phyloP scores from a whole-genome alignment of 495 filamentous ascomycete species.

The Jackrogersella minutella region DNA sequence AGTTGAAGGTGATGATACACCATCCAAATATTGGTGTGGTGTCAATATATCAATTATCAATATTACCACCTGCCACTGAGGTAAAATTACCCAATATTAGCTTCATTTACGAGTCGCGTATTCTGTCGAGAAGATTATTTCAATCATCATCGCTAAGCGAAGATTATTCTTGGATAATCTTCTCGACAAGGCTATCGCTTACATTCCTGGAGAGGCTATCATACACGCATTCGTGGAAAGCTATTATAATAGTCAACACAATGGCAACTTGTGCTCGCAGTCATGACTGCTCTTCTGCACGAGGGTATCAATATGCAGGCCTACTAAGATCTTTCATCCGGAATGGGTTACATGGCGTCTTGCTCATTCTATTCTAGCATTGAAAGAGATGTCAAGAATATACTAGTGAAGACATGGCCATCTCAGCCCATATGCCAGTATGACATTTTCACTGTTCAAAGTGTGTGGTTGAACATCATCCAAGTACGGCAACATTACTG shows the following conservation, averaged over 20 bases:
- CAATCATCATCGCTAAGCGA: not conserved
- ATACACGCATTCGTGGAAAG: constrained; percentile 1
- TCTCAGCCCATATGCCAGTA: not conserved
- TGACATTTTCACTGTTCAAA: constrained; percentile 17
- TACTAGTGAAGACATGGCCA: constrained; percentile 15
- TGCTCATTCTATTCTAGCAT: constrained; percentile 11
- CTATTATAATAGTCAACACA: constrained; percentile 6
- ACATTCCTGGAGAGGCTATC: not conserved
- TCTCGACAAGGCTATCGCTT: constrained; percentile 8
- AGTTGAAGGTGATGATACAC: too few relatives aligned
- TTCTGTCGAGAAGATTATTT: not conserved
- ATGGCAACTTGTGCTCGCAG: not conserved
- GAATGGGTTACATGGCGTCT: constrained; percentile 33
- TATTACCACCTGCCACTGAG: not conserved
- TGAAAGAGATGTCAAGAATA: not conserved
- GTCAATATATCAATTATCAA: too few relatives aligned
- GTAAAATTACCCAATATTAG: not conserved
- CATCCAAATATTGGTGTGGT: too few relatives aligned
- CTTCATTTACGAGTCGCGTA: not conserved
- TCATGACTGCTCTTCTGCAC: constrained; percentile 2
- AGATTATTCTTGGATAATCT: constrained; percentile 24
- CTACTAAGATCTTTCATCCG: constrained; percentile 21
- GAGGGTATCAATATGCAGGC: constrained; percentile 30
- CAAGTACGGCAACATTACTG: constrained; percentile 13
- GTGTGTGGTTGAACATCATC: constrained; percentile 18